These are phyloP conservation scores for Penicillium sp. DNA, from an alignment of 2,329 filamentous ascomycete genomes.

Conservation along the genomic window DNA sequence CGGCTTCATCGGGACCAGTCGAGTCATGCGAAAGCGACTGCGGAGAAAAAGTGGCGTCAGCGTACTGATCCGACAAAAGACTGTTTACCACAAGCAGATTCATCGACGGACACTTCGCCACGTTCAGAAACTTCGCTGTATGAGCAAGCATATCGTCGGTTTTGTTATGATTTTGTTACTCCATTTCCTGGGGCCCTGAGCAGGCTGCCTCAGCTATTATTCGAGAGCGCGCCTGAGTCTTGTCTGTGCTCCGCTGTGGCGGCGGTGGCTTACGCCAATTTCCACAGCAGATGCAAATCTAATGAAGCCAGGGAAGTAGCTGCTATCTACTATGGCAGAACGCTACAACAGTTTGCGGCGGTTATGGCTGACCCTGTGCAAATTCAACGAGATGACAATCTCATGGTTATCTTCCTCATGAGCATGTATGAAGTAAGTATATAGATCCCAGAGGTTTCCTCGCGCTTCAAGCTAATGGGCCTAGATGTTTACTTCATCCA, in stretches of 20 bases:
- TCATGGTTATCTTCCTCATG: conserved; percentile 12
- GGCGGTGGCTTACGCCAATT: conserved; percentile 13
- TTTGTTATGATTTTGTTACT: conserved; percentile 12
- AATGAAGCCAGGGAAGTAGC: conserved; percentile 7
- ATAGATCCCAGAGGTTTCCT: neutral
- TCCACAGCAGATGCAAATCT: conserved; percentile 5
- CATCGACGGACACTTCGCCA: neutral
- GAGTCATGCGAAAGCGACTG: conserved; percentile 2
- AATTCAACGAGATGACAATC: conserved; percentile 7
- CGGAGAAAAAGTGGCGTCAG: conserved; percentile 12
- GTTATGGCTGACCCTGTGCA: conserved; percentile 3
- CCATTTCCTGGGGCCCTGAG: conserved; percentile 2
- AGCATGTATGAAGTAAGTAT: conserved; percentile 13
- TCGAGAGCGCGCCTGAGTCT: neutral
- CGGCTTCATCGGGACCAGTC: conserved; percentile 12
- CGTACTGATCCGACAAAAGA: neutral
- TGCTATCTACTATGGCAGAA: conserved; percentile 6
- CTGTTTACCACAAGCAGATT: no score
- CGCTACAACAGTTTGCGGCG: conserved; percentile 7
- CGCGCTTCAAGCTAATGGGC: neutral
- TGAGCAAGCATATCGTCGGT: conserved; percentile 9
- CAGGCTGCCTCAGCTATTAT: conserved; percentile 2
- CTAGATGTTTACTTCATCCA: conserved; percentile 11
- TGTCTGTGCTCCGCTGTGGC: conserved; percentile 8
- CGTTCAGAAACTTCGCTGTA: neutral